phyloP scores from a whole-genome alignment of 345 rosid genomes.

The Acer yangbiense region DNA sequence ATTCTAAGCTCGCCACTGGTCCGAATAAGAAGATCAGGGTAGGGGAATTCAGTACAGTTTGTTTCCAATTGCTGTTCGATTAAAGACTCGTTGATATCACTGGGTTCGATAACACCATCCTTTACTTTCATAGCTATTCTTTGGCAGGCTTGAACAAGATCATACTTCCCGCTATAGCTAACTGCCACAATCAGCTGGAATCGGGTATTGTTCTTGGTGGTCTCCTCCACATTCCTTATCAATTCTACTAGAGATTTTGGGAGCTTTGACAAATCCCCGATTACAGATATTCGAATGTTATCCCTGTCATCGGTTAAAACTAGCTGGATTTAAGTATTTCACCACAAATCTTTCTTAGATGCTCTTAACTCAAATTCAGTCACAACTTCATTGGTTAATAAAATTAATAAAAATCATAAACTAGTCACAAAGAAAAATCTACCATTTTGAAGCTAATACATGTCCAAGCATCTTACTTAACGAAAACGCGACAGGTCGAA shows the following conservation, averaged over 20 bases:
- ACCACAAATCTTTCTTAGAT: neutral
- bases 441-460: neutral
- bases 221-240: constrained; percentile 22
- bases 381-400: neutral
- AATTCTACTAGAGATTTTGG: constrained; percentile 15
- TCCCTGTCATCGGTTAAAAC: constrained; percentile 14
- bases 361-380: neutral
- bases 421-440: neutral
- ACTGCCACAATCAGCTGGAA: constrained; percentile 35
- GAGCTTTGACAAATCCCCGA: constrained; percentile 28
- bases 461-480: neutral
- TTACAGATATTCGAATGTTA: constrained; percentile 25
- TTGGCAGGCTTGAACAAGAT: constrained; percentile 40
- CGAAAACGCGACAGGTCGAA: neutral
- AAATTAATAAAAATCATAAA: neutral
- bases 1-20: constrained; percentile 32
- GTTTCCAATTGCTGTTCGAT: constrained; percentile 32
- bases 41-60: constrained; percentile 19
- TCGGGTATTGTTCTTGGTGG: constrained; percentile 20
- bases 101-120: constrained; percentile 25
- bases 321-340: neutral
- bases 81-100: constrained; percentile 20
- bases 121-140: constrained; percentile 31
- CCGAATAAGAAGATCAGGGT: constrained; percentile 29
- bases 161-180: constrained; percentile 33